Percentiles rank a stretch among this genome's conserved stretches.
Evolutionary conservation across 2,329 filamentous ascomycete species (phyloP).

Genomic region (Leptoxyphium fumago): DNA sequence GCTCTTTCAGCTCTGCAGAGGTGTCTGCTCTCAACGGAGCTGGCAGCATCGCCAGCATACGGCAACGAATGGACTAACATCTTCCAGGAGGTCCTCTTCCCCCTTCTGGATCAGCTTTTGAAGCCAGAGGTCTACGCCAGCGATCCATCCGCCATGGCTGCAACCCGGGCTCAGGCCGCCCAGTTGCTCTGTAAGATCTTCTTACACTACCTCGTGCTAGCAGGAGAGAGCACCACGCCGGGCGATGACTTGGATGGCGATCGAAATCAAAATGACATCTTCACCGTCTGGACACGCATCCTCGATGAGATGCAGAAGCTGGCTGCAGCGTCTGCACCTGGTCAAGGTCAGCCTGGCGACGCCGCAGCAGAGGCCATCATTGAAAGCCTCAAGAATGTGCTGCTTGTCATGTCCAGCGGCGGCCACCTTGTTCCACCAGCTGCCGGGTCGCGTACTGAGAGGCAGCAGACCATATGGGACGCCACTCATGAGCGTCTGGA

Average conservation of each 20-base stretch:
- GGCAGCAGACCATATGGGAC: constrained; percentile 41
- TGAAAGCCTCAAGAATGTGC: constrained; percentile 89
- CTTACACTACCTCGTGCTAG: constrained; percentile 74
- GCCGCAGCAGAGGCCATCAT: constrained; percentile 80
- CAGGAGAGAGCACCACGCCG: constrained; percentile 40
- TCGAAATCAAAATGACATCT: constrained; percentile 58
- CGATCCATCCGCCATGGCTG: constrained; percentile 84
- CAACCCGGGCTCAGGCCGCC: constrained; percentile 82
- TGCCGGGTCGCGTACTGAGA: constrained; percentile 27
- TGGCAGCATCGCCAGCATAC: constrained; percentile 62
- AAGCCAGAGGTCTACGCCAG: constrained; percentile 91
- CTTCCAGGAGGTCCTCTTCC: constrained; percentile 86
- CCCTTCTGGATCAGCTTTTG: constrained; percentile 69
- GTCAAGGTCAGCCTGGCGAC: constrained; percentile 43
- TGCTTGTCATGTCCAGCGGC: constrained; percentile 86
- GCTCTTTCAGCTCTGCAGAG: constrained; percentile 77
- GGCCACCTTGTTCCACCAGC: constrained; percentile 63
- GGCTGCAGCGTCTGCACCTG: constrained; percentile 53
- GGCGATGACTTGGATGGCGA: not conserved
- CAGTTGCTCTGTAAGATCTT: constrained; percentile 92
- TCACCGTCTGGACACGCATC: constrained; percentile 83
- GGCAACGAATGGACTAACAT: constrained; percentile 72
- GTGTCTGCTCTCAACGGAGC: constrained; percentile 67
- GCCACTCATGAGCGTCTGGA: constrained; percentile 48
- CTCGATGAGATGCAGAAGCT: constrained; percentile 89